These are phyloP conservation scores for Didymosphaeria variabile DNA, from an alignment of 2,329 filamentous ascomycete genomes.

Conservation along the genomic window DNA sequence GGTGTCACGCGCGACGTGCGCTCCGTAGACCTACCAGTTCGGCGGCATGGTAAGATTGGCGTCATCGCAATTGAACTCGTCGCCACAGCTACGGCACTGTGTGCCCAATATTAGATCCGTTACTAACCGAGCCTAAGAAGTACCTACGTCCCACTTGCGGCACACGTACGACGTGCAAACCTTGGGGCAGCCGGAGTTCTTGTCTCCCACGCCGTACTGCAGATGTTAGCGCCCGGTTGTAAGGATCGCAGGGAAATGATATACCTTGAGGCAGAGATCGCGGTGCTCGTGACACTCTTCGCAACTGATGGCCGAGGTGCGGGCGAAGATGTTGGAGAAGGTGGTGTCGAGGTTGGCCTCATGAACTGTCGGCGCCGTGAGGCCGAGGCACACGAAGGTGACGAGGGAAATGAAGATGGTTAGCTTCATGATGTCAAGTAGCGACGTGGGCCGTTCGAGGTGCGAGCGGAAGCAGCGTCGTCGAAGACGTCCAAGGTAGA, in stretches of 20 bases:
- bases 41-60: slow-evolving; percentile 14
- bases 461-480: background rate
- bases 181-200: background rate
- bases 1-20: background rate
- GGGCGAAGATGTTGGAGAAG: slow-evolving; percentile 2
- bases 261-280: slow-evolving; percentile 16
- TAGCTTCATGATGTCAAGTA: slow-evolving; percentile 11
- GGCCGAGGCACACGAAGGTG: slow-evolving; percentile 8
- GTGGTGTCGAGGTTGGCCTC: slow-evolving; percentile 3
- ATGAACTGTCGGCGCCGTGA: slow-evolving; percentile 5
- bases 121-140: background rate
- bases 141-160: slow-evolving; percentile 18
- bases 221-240: background rate
- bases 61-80: slow-evolving; percentile 12
- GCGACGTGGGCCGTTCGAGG: background rate
- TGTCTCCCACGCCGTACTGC: slow-evolving; percentile 10
- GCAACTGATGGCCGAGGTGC: slow-evolving; percentile 4
- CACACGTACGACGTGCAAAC: slow-evolving; percentile 14
- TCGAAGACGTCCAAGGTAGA: slow-evolving; percentile 4
- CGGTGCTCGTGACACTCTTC: slow-evolving; percentile 16
- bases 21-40: slow-evolving; percentile 10
- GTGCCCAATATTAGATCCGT: background rate
- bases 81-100: slow-evolving; percentile 15
- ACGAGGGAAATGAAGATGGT: slow-evolving; percentile 9
- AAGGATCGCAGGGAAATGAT: too few relatives aligned